Evolutionary conservation across 345 rosid genomes (phyloP), one percentile per base, ranked within the genome.

Genomic region (Geranium brycei): DNA sequence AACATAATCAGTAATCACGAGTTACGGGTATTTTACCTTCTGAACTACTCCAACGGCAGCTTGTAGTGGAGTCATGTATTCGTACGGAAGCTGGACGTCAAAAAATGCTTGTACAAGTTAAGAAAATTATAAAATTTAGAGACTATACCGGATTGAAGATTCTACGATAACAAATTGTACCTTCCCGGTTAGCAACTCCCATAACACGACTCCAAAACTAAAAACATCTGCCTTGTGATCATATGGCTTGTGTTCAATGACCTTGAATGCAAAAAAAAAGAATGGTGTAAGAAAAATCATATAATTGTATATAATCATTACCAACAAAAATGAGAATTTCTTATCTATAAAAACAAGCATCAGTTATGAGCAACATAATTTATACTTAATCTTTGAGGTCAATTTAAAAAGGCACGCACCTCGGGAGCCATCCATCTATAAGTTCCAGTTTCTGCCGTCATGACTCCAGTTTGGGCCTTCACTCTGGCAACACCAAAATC

Each of bases 361-460:
- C 10, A 7, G 41, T 35, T 35, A 4, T 35, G 41, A 35, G 41
- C 41, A 4, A 35, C 1, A 4, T 35, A 7, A 35, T 35, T 4
- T 35, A 35, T 35, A 35, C 7, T 8, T 2, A 47, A 13, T 10
- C 3, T 47, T 13, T 13, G 11, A 13, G 53, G 53, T 11, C 53
- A 47, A 47, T 6, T 47, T 47, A 47, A 13, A 6, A 47, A 47
- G 14, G 14, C 3, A 65, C 41, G 5, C 41, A 92, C 98, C 99
- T 93, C 97, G 18, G 99, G 99, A 78, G 99, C 96, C 99, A 90
- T 93, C 99, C 99, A 93, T 59, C 97, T 75, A 64, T 89, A 89
- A n/a, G 99, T 90, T 80, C 99, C 99, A 40, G 99, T 93, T 86
- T 93, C 99, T 57, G 99, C 96, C 15, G 98, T 93, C 99, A 93